These are phyloP conservation scores for Cymodocea nodosa DNA, from an alignment of 116 monocot species.

Conservation along the genomic window DNA sequence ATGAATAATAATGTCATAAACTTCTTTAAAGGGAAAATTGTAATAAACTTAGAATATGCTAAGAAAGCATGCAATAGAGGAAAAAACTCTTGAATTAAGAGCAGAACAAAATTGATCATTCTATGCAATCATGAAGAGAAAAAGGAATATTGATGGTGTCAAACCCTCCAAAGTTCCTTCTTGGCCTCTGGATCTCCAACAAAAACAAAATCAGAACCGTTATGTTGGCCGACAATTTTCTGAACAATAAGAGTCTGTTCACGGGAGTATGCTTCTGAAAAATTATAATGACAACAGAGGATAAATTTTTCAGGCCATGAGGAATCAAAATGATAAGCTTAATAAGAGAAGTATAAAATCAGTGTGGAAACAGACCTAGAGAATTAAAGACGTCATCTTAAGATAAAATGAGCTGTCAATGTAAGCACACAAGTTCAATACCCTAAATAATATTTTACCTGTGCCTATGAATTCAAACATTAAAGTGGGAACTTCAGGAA, in stretches of 20 bases:
- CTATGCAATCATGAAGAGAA: background rate
- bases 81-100: background rate
- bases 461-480: slow-evolving; percentile 99
- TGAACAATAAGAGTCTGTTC: slow-evolving; percentile 85
- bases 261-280: slow-evolving; percentile 85
- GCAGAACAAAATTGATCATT: background rate
- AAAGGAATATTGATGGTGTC: background rate
- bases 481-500: slow-evolving; percentile 91
- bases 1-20: no score
- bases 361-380: background rate
- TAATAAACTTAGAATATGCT: no score
- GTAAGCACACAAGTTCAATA: no score
- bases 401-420: background rate
- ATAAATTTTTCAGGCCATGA: background rate
- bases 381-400: background rate
- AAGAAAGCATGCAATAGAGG: background rate
- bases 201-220: slow-evolving; percentile 87
- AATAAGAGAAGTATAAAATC: background rate
- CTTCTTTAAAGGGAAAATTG: no score
- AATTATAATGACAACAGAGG: background rate
- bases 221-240: slow-evolving; percentile 78
- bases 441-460: slow-evolving; percentile 30
- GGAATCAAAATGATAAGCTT: background rate
- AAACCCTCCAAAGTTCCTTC: slow-evolving; percentile 84
- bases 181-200: slow-evolving; percentile 86